Evolutionary conservation across 192 early-diverging fungal genomes (phyloP).

Genomic region (Lobosporangium transversale): DNA sequence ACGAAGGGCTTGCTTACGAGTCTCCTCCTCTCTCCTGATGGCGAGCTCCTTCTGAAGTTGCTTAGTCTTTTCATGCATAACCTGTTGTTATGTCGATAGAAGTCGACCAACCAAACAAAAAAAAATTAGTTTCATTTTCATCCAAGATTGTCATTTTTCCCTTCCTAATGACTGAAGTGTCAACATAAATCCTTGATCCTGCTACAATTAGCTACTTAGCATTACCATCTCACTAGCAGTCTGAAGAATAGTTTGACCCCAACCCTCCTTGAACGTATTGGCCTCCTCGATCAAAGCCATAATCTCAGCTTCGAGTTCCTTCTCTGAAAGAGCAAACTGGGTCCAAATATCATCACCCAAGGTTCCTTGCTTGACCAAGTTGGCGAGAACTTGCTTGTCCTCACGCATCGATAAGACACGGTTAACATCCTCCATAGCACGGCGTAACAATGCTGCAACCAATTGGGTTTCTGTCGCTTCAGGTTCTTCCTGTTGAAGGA

Average conservation of each 20-base stretch:
- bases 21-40: slow-evolving; percentile 39
- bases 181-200: too few species aligned
- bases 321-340: slow-evolving; percentile 82
- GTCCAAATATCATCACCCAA: slow-evolving; percentile 88
- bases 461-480: slow-evolving; percentile 70
- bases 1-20: slow-evolving; percentile 35
- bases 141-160: too few species aligned
- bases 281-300: slow-evolving; percentile 88
- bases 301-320: slow-evolving; percentile 82
- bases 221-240: slow-evolving; percentile 82
- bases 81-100: too few species aligned
- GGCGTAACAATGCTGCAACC: slow-evolving; percentile 80
- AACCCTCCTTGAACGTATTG: slow-evolving; percentile 79
- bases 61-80: slow-evolving; percentile 51
- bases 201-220: too few species aligned
- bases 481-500: slow-evolving; percentile 68
- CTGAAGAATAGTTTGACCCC: slow-evolving; percentile 89
- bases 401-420: slow-evolving; percentile 80
- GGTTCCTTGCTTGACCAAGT: slow-evolving; percentile 82
- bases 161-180: too few species aligned
- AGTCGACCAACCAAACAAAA: too few species aligned
- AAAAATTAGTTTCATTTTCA: too few species aligned
- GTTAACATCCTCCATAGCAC: slow-evolving; percentile 86
- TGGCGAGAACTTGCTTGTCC: slow-evolving; percentile 82
- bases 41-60: slow-evolving; percentile 49